These are phyloP conservation scores for Trichothecium roseum DNA, from an alignment of 2,329 filamentous ascomycete genomes.

Conservation along the genomic window DNA sequence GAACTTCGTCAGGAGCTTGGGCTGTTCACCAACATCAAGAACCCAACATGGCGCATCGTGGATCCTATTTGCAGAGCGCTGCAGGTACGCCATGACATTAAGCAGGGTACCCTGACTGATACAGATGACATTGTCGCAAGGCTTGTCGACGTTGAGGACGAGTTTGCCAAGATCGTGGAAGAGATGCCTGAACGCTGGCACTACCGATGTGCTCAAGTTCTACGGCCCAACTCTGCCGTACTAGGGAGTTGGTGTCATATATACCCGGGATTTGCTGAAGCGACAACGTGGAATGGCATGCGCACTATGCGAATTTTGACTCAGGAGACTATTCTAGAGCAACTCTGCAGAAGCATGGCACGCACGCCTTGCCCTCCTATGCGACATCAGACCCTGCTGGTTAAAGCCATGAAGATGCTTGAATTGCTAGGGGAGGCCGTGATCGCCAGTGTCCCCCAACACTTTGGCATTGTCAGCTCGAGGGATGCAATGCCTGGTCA, in stretches of 20 bases:
- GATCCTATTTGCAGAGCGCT: constrained; percentile 33
- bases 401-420: constrained; percentile 25
- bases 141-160: constrained; percentile 29
- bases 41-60: constrained; percentile 31
- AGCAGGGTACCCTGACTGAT: constrained; percentile 22
- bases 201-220: constrained; percentile 29
- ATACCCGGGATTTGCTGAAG: constrained; percentile 32
- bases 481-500: constrained; percentile 20
- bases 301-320: constrained; percentile 34
- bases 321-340: constrained; percentile 34
- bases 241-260: constrained; percentile 32
- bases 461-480: constrained; percentile 36
- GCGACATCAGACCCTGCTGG: constrained; percentile 22
- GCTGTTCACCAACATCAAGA: constrained; percentile 20
- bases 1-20: constrained; percentile 33
- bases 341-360: constrained; percentile 25
- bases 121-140: constrained; percentile 22
- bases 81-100: constrained; percentile 36
- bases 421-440: constrained; percentile 29
- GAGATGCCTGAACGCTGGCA: constrained; percentile 28
- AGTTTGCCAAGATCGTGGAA: constrained; percentile 28
- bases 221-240: constrained; percentile 27
- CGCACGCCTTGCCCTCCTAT: constrained; percentile 15
- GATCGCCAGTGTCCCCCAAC: constrained; percentile 36
- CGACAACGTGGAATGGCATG: constrained; percentile 37